Percentiles rank a stretch among this genome's conserved stretches.
Conservation (phyloP, 768 basidiomycete species). For the Galerina marginata region DNA sequence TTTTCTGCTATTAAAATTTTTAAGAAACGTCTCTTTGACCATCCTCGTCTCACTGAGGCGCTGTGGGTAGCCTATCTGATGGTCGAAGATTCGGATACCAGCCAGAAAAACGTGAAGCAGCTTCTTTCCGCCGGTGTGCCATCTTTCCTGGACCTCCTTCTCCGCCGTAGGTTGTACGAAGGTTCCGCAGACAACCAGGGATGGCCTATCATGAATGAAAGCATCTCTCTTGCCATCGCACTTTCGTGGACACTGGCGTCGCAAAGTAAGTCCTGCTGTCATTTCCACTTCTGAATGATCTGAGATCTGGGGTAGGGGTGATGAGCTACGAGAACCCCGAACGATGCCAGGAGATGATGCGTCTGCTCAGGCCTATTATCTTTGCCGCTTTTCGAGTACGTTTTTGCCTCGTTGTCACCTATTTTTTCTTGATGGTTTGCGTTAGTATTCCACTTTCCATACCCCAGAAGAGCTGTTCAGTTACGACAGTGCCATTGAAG, state of each 20-base stretch:
- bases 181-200: slow-evolving; percentile 43
- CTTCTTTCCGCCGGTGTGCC: slow-evolving; percentile 49
- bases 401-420: slow-evolving; percentile 23
- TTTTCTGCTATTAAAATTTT: slow-evolving; percentile 51
- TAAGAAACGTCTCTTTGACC: slow-evolving; percentile 39
- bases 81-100: slow-evolving; percentile 57
- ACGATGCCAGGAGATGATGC: slow-evolving; percentile 37
- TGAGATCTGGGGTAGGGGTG: slow-evolving; percentile 29
- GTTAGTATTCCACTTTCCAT: slow-evolving; percentile 49
- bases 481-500: slow-evolving; percentile 19
- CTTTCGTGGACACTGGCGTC: slow-evolving; percentile 55
- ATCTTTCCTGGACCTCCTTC: slow-evolving; percentile 42
- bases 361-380: slow-evolving; percentile 48
- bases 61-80: slow-evolving; percentile 62
- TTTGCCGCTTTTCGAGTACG: slow-evolving; percentile 56
- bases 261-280: slow-evolving; percentile 33
- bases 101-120: slow-evolving; percentile 51
- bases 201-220: slow-evolving; percentile 54
- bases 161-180: slow-evolving; percentile 45
- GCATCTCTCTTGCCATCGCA: slow-evolving; percentile 50
- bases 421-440: slow-evolving; percentile 19
- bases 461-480: slow-evolving; percentile 39
- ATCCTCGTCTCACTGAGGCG: slow-evolving; percentile 44
- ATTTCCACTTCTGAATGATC: background rate
- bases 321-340: slow-evolving; percentile 39